Evolutionary conservation across 208 protist genomes (phyloP).

Genomic region (Borovskyia barvae): DNA sequence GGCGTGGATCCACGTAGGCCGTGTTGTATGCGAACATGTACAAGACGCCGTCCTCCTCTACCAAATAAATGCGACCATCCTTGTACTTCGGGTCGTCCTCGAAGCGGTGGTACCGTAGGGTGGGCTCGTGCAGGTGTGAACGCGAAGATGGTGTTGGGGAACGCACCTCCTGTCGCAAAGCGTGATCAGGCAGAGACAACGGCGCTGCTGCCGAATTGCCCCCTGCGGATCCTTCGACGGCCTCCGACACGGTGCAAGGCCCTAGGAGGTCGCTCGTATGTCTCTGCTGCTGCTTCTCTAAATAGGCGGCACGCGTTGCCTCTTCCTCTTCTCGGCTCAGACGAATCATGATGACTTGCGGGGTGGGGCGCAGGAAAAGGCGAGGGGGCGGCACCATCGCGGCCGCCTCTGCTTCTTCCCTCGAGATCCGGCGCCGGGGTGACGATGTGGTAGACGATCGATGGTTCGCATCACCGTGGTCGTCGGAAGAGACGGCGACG

Average conservation of each 20-base stretch:
- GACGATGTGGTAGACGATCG: no score
- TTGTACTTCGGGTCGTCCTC: slow-evolving; percentile 37
- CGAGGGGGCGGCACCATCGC: slow-evolving; percentile 26
- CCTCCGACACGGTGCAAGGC: no score
- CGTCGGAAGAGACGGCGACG: background rate
- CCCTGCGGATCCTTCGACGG: background rate
- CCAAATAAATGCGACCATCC: slow-evolving; percentile 58
- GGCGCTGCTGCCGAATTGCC: background rate
- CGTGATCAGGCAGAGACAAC: background rate
- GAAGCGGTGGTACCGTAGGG: slow-evolving; percentile 33
- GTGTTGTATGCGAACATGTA: slow-evolving; percentile 66
- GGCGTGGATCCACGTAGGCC: slow-evolving; percentile 17
- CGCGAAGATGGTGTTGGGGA: background rate
- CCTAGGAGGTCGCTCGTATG: background rate
- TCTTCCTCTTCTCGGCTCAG: slow-evolving; percentile 36
- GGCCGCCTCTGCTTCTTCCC: slow-evolving; percentile 20
- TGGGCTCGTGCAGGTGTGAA: slow-evolving; percentile 8
- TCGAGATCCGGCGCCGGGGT: slow-evolving; percentile 15
- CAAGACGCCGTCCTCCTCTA: slow-evolving; percentile 57
- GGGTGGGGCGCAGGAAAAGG: slow-evolving; percentile 24
- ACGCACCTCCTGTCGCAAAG: background rate
- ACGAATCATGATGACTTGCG: slow-evolving; percentile 33
- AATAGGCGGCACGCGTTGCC: slow-evolving; percentile 21
- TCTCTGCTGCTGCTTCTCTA: slow-evolving; percentile 13
- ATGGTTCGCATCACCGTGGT: background rate